phyloP scores from a whole-genome alignment of 805 yeast species.

The Saturnispora saitoi region DNA sequence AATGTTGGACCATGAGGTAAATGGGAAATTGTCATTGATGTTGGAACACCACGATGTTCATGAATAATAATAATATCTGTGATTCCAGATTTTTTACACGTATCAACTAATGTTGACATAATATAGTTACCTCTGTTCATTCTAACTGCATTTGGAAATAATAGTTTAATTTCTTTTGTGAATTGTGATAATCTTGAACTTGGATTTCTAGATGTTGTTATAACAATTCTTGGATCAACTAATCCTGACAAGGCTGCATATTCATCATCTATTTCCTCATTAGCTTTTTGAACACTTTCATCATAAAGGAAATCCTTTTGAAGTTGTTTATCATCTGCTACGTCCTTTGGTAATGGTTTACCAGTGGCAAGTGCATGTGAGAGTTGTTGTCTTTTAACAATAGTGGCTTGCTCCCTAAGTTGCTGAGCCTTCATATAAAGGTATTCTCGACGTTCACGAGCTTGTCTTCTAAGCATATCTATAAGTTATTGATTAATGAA shows the following conservation, averaged over 20 bases:
- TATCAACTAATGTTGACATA: constrained; percentile 73
- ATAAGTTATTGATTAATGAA: no score
- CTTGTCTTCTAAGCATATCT: constrained; percentile 75
- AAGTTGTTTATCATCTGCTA: constrained; percentile 77
- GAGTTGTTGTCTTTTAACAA: constrained; percentile 78
- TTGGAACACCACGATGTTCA: constrained; percentile 98
- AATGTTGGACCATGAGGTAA: constrained; percentile 98
- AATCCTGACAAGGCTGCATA: constrained; percentile 82
- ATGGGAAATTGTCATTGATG: constrained; percentile 84
- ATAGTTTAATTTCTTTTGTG: constrained; percentile 80
- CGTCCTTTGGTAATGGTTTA: constrained; percentile 78
- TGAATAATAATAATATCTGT: constrained; percentile 82
- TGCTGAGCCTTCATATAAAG: constrained; percentile 82
- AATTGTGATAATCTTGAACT: constrained; percentile 79
- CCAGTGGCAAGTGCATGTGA: constrained; percentile 88
- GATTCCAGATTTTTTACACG: constrained; percentile 68
- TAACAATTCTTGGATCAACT: constrained; percentile 80
- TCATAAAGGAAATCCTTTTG: constrained; percentile 82
- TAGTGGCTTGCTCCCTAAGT: constrained; percentile 78
- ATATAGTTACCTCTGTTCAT: constrained; percentile 90
- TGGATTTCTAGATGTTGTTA: constrained; percentile 92
- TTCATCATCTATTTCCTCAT: constrained; percentile 70
- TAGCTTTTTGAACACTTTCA: constrained; percentile 50
- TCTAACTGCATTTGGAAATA: constrained; percentile 85
- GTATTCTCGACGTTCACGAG: constrained; percentile 93